Evolutionary conservation across 2,329 filamentous ascomycete species (phyloP), one percentile per base, ranked within the genome.

Genomic region (Aureobasidium vineae): DNA sequence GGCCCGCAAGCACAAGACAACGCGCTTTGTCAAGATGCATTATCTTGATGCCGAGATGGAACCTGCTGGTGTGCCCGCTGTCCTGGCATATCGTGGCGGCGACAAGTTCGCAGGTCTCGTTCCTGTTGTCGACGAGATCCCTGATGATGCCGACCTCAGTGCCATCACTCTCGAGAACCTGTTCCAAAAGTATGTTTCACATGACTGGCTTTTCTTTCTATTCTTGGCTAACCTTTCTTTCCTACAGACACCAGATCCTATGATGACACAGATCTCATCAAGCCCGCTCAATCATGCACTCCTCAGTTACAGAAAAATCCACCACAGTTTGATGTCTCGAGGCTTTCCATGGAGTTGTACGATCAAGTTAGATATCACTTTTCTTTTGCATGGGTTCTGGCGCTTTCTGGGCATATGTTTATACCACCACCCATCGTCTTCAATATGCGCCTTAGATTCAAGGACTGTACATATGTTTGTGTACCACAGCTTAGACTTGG

Each of bases 31-130:
- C 79, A 96, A 94, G 79, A 85, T 98, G 56, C 89, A 96, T 78
- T 91, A 92, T 75, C 88, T 90, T 69, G 93, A 97, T 67, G 96
- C 97, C 43, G 93, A 98, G 76, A 97, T 98, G 82, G 92, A 97
- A 76, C 87, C 90, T 67, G 90, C 92, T 38, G 89, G 89, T 53
- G 90, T 97, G 1, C 95, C 95, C 0, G 92, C 95, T 61, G 82
- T 98, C 43, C 82, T 98, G 57, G 94, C 91, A 13, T 99, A 99
- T 81, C 88, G 88, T 67, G 91, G 89, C 73, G 93, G 92, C 63
- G 93, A 98, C 70, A 87, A 97, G 70, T 92, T 98, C 72, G 91
- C 91, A 70, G 96, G 93, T 73, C 82, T 98, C 63, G 91, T 95
- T 0, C 93, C 94, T 65, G 84, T 98, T 61, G 86, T 96, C 69